phyloP scores from a whole-genome alignment of 345 rosid species.

The Excoecaria agallocha region DNA sequence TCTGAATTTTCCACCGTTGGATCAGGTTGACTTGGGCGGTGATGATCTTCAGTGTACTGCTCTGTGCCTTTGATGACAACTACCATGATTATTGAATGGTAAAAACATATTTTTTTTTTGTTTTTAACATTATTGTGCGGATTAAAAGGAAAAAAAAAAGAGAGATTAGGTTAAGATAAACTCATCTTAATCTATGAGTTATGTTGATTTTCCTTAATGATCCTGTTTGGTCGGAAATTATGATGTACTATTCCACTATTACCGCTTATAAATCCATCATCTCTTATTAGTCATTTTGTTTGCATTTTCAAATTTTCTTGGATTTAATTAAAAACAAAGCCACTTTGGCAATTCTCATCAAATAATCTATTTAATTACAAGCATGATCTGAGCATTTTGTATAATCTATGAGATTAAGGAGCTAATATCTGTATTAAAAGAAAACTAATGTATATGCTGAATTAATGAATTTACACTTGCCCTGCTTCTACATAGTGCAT shows the following conservation, averaged over 20 bases:
- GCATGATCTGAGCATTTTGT: no score
- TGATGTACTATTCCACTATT: not conserved
- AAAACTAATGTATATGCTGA: no score
- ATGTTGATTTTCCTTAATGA: not conserved
- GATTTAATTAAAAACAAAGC: not conserved
- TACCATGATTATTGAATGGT: constrained; percentile 3
- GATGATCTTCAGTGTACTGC: constrained; percentile 82
- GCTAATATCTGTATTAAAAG: no score
- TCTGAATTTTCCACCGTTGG: constrained; percentile 89
- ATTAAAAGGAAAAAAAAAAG: not conserved
- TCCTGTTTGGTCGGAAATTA: not conserved
- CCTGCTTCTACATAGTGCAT: no score
- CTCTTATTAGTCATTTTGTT: not conserved
- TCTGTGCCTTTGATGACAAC: constrained; percentile 65
- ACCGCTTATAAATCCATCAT: constrained; percentile 10
- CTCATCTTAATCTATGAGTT: constrained; percentile 11
- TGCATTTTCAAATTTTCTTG: not conserved
- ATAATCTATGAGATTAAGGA: no score
- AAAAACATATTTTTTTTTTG: not conserved
- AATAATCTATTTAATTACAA: no score
- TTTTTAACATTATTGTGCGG: constrained; percentile 1
- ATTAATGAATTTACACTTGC: no score
- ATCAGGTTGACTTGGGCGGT: constrained; percentile 51
- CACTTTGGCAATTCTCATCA: not conserved
- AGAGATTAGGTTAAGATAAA: constrained; percentile 8